Percentiles rank a stretch among this genome's conserved stretches.
phyloP scores from a whole-genome alignment of 306 rosid species.

The Glycine tomentella region DNA sequence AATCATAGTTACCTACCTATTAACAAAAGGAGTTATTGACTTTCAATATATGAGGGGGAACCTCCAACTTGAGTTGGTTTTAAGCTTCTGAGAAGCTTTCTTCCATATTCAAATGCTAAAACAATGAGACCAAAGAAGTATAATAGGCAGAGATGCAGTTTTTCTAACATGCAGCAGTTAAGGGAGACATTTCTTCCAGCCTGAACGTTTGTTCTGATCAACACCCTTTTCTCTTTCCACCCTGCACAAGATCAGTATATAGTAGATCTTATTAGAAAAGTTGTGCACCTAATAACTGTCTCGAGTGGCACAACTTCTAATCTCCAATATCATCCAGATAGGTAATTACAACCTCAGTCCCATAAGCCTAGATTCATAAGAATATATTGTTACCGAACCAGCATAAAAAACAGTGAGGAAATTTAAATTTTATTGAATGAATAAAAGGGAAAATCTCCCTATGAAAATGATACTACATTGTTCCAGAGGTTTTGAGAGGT shows the following conservation, averaged over 20 bases:
- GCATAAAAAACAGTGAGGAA: not conserved
- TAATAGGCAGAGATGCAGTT: slow-evolving; percentile 58
- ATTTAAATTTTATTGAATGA: not conserved
- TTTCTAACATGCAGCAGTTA: slow-evolving; percentile 50
- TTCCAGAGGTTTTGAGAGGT: slow-evolving; percentile 3
- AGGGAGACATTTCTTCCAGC: slow-evolving; percentile 56
- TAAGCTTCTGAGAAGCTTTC: slow-evolving; percentile 56
- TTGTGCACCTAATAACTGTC: not conserved
- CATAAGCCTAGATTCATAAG: not conserved
- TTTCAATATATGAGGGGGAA: slow-evolving; percentile 50
- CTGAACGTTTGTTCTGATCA: slow-evolving; percentile 49
- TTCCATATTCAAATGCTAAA: slow-evolving; percentile 56
- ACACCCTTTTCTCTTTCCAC: slow-evolving; percentile 62
- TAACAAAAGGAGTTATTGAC: slow-evolving; percentile 34
- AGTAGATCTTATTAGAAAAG: slow-evolving; percentile 23
- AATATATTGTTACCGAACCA: slow-evolving; percentile 5
- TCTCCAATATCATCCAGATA: slow-evolving; percentile 30
- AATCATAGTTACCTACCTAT: slow-evolving; percentile 56
- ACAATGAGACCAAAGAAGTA: slow-evolving; percentile 68
- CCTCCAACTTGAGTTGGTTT: slow-evolving; percentile 75
- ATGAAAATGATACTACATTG: slow-evolving; percentile 6
- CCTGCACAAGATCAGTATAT: slow-evolving; percentile 57
- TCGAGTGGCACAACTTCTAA: not conserved
- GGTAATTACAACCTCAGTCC: slow-evolving; percentile 24
- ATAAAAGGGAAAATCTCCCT: not conserved